Evolutionary conservation across 179 eudicot genomes (phyloP).

Genomic region (Dionaea muscipula): DNA sequence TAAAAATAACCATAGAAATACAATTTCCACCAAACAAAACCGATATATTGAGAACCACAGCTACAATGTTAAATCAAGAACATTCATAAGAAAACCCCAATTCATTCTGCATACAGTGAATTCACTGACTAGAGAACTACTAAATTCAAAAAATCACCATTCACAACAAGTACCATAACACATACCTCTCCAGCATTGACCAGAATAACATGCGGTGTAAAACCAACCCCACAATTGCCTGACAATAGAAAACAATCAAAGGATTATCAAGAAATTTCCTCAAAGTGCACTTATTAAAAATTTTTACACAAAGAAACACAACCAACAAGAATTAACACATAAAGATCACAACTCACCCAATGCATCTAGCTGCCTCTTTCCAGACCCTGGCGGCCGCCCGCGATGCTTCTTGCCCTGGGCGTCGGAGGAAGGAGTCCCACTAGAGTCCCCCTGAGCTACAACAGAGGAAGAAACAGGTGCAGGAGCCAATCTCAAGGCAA

Average conservation of each 20-base stretch:
- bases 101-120: too few relatives aligned
- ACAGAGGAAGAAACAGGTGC: conserved; percentile 25
- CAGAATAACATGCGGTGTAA: conserved; percentile 51
- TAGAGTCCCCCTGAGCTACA: conserved; percentile 18
- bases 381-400: conserved; percentile 67
- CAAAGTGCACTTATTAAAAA: too few relatives aligned
- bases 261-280: conserved; percentile 3
- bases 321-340: neutral
- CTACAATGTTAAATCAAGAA: too few relatives aligned
- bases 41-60: too few relatives aligned
- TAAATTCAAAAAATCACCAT: too few relatives aligned
- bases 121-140: too few relatives aligned
- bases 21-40: too few relatives aligned
- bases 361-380: conserved; percentile 69
- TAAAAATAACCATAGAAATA: too few relatives aligned
- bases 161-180: neutral
- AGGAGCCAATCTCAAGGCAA: conserved; percentile 54
- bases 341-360: conserved; percentile 30
- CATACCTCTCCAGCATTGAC: conserved; percentile 55
- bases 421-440: conserved; percentile 31
- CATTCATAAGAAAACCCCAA: too few relatives aligned
- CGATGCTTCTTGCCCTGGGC: conserved; percentile 38
- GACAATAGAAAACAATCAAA: neutral
- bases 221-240: conserved; percentile 27
- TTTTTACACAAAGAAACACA: too few relatives aligned